Percentiles rank a stretch among this genome's conserved stretches.
Evolutionary conservation across 2,329 filamentous ascomycete genomes (phyloP).

Genomic region (Cryphonectria japonica): DNA sequence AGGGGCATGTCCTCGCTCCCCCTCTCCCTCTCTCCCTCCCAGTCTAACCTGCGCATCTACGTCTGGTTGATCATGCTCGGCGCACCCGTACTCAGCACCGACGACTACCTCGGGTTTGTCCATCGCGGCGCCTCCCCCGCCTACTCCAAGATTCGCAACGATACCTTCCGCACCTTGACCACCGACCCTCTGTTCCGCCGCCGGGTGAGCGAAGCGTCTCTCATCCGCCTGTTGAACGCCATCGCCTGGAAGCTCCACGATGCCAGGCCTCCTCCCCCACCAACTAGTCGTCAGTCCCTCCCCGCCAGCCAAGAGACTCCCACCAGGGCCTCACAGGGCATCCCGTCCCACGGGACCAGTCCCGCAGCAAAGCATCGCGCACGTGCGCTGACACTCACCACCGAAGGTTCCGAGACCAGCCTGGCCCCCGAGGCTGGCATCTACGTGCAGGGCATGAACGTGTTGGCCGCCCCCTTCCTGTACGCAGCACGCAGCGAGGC

Average conservation of each 20-base stretch:
- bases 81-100: conserved; percentile 80
- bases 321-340: conserved; percentile 30
- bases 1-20: conserved; percentile 9
- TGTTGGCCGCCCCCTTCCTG: conserved; percentile 91
- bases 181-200: conserved; percentile 97
- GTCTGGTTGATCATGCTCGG: conserved; percentile 95
- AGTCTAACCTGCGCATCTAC: conserved; percentile 94
- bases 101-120: conserved; percentile 86
- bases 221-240: conserved; percentile 93
- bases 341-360: conserved; percentile 44
- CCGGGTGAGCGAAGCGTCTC: conserved; percentile 90
- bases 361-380: conserved; percentile 54
- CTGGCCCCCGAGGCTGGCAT: conserved; percentile 70
- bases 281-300: conserved; percentile 47
- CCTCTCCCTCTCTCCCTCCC: conserved; percentile 6
- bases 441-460: conserved; percentile 99
- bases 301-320: conserved; percentile 42
- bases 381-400: conserved; percentile 64
- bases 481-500: conserved; percentile 94
- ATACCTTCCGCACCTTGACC: conserved; percentile 94
- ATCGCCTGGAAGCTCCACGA: conserved; percentile 94
- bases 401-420: conserved; percentile 65
- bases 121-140: conserved; percentile 92
- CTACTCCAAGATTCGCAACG: conserved; percentile 97
- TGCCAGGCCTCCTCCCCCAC: conserved; percentile 47